Evolutionary conservation across 352 stramenopile species (phyloP).

Genomic region (Halophytophthora batemanensis): DNA sequence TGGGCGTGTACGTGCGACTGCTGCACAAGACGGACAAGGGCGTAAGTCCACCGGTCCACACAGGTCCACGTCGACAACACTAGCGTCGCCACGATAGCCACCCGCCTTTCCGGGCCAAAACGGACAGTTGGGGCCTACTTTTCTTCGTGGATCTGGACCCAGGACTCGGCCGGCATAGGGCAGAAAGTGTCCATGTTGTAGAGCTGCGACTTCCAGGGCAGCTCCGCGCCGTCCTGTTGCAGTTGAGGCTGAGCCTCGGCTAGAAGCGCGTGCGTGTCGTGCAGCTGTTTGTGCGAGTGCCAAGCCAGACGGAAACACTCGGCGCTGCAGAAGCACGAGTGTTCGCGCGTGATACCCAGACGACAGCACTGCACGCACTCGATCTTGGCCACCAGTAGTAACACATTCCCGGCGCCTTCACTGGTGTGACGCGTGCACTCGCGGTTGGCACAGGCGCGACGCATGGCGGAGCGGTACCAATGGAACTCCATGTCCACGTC

Average conservation of each 20-base stretch:
- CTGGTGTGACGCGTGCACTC: slow-evolving; percentile 45
- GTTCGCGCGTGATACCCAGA: slow-evolving; percentile 57
- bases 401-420: slow-evolving; percentile 62
- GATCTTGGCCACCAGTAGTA: slow-evolving; percentile 67
- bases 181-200: slow-evolving; percentile 59
- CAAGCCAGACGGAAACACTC: slow-evolving; percentile 69
- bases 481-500: slow-evolving; percentile 66
- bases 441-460: slow-evolving; percentile 56
- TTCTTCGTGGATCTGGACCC: slow-evolving; percentile 60
- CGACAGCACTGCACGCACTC: slow-evolving; percentile 71
- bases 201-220: slow-evolving; percentile 62
- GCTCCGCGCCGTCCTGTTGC: slow-evolving; percentile 6
- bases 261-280: slow-evolving; percentile 32
- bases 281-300: slow-evolving; percentile 65
- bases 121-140: slow-evolving; percentile 54
- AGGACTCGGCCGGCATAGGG: slow-evolving; percentile 46
- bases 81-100: slow-evolving; percentile 23
- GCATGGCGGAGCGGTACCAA: slow-evolving; percentile 61
- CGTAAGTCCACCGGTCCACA: slow-evolving; percentile 27
- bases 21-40: slow-evolving; percentile 28
- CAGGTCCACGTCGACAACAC: slow-evolving; percentile 20
- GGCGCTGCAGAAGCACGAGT: slow-evolving; percentile 65
- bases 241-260: slow-evolving; percentile 12
- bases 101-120: too few species aligned
- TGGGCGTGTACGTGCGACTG: slow-evolving; percentile 70